A percentile compares a stretch with the other conserved stretches of the same genome.
These are phyloP conservation scores for Phytophthora melonis DNA, from an alignment of 352 stramenopile genomes.

Conservation along the genomic window DNA sequence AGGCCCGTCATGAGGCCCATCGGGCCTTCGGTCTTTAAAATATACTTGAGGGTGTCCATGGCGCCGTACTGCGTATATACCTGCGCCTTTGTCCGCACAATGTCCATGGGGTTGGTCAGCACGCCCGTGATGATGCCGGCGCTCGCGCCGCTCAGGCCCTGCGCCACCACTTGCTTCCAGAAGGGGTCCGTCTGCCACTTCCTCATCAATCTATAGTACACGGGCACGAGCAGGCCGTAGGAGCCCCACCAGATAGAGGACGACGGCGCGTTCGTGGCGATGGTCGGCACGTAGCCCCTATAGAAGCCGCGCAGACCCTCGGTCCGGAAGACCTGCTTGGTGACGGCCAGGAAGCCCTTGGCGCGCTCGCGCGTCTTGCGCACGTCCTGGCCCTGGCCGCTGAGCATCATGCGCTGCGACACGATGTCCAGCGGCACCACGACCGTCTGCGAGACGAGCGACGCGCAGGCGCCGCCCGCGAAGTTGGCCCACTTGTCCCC, in stretches of 20 bases:
- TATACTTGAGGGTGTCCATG: conserved; percentile 87
- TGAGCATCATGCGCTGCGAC: conserved; percentile 91
- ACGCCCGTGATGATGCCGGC: conserved; percentile 84
- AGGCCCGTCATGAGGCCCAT: conserved; percentile 86
- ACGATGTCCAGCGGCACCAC: conserved; percentile 91
- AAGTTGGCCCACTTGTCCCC: conserved; percentile 83
- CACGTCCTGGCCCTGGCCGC: conserved; percentile 71
- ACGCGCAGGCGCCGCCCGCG: conserved; percentile 75
- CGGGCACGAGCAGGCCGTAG: conserved; percentile 82
- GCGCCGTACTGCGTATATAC: conserved; percentile 88
- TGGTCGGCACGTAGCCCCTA: conserved; percentile 83
- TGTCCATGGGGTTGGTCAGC: conserved; percentile 91
- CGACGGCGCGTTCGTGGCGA: conserved; percentile 88
- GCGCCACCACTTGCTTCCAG: conserved; percentile 88
- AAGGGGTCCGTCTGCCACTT: conserved; percentile 69
- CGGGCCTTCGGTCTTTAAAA: conserved; percentile 76
- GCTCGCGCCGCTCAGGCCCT: conserved; percentile 79
- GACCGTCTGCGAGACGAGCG: conserved; percentile 86
- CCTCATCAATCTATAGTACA: conserved; percentile 74
- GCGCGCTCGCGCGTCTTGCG: conserved; percentile 66
- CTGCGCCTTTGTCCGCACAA: conserved; percentile 87
- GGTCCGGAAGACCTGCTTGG: conserved; percentile 65
- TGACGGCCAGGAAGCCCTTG: conserved; percentile 68
- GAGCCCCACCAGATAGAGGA: conserved; percentile 91
- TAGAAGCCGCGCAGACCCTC: conserved; percentile 87